phyloP scores from a whole-genome alignment of 2,329 filamentous ascomycete genomes.

The Camillea tinctor region DNA sequence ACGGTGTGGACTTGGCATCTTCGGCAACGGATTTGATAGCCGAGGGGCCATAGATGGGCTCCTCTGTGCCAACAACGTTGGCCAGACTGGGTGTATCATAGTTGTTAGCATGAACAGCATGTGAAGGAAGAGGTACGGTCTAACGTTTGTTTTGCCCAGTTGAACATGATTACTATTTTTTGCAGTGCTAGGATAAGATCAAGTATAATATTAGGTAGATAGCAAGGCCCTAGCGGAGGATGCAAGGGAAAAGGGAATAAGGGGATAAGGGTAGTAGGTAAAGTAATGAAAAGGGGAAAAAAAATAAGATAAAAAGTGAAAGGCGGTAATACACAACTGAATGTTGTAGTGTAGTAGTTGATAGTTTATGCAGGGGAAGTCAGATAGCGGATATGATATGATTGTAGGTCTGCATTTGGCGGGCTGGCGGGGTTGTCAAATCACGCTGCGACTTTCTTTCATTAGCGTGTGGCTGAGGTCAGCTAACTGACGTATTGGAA shows the following conservation, averaged over 20 bases:
- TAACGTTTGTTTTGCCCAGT: constrained; percentile 92
- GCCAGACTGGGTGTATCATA: constrained; percentile 53
- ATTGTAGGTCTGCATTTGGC: constrained; percentile 1
- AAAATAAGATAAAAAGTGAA: not conserved
- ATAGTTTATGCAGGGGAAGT: not conserved
- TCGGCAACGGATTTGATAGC: constrained; percentile 84
- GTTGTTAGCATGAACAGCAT: constrained; percentile 24
- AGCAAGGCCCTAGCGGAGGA: constrained; percentile 9
- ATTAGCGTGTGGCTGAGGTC: constrained; percentile 12
- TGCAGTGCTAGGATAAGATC: not conserved
- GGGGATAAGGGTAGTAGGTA: not conserved
- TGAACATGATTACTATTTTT: constrained; percentile 64
- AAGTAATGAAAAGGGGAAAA: constrained; percentile 9
- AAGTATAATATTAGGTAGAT: constrained; percentile 2
- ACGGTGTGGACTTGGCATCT: constrained; percentile 75
- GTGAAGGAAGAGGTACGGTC: constrained; percentile 33
- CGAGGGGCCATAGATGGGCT: constrained; percentile 89
- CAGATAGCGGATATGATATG: not conserved
- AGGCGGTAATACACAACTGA: constrained; percentile 1
- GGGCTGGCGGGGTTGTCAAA: constrained; percentile 26
- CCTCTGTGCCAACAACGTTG: constrained; percentile 90
- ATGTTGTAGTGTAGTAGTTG: constrained; percentile 1
- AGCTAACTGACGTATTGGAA: not conserved
- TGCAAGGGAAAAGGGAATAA: no score
- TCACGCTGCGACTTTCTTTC: constrained; percentile 8